Percentiles rank a stretch among this genome's conserved stretches.
Evolutionary conservation across 2,329 filamentous ascomycete genomes (phyloP).

Genomic region (Colletotrichum sp.): DNA sequence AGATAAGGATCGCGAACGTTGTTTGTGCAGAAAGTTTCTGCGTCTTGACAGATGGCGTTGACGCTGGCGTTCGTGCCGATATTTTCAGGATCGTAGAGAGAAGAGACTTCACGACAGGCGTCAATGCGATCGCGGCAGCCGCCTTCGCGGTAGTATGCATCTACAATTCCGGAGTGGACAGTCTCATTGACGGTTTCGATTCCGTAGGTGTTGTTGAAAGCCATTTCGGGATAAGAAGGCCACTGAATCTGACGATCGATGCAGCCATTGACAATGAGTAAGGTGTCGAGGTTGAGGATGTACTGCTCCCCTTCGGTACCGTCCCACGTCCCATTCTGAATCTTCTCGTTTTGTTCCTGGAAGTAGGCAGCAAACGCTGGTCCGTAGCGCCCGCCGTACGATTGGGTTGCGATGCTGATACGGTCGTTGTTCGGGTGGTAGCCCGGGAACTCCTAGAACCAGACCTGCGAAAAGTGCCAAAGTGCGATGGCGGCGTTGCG

Average conservation of each 20-base stretch:
- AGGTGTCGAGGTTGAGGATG: slow-evolving; percentile 47
- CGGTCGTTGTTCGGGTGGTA: slow-evolving; percentile 58
- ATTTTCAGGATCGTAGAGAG: slow-evolving; percentile 20
- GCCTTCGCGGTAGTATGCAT: slow-evolving; percentile 28
- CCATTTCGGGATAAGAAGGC: slow-evolving; percentile 34
- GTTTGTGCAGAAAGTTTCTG: slow-evolving; percentile 12
- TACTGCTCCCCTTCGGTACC: slow-evolving; percentile 42
- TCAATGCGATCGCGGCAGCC: slow-evolving; percentile 61
- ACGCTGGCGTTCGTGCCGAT: slow-evolving; percentile 30
- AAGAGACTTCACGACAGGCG: slow-evolving; percentile 49
- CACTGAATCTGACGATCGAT: slow-evolving; percentile 47
- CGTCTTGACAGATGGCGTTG: slow-evolving; percentile 16
- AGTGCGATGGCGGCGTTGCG: slow-evolving; percentile 28
- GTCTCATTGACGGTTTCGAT: slow-evolving; percentile 33
- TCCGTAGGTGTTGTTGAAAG: slow-evolving; percentile 36
- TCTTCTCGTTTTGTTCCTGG: slow-evolving; percentile 58
- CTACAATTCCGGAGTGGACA: slow-evolving; percentile 30
- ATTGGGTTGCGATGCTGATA: slow-evolving; percentile 57
- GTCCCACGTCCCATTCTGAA: slow-evolving; percentile 40
- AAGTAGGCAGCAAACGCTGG: slow-evolving; percentile 62
- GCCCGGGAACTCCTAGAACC: slow-evolving; percentile 66
- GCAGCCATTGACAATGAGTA: slow-evolving; percentile 63
- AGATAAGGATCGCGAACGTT: slow-evolving; percentile 19
- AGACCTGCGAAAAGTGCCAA: slow-evolving; percentile 41
- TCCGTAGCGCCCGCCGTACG: slow-evolving; percentile 64